Conservation (phyloP, 2,329 filamentous ascomycete species). For the Exophiala calicioides region DNA sequence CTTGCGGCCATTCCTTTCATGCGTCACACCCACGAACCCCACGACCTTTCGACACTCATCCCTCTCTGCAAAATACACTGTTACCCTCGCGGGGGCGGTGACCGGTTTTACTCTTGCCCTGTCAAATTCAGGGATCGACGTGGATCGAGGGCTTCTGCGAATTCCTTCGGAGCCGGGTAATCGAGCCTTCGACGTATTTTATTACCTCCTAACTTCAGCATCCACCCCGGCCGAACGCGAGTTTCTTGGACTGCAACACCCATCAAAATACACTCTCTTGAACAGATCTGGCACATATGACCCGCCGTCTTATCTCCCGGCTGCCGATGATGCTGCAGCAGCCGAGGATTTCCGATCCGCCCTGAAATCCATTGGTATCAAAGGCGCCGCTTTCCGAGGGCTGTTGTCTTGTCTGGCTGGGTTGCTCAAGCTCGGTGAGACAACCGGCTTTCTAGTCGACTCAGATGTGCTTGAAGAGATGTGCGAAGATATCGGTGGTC, state of each 20-base stretch:
- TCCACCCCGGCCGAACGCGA: conserved; percentile 87
- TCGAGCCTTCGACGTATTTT: conserved; percentile 95
- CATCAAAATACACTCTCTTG: conserved; percentile 75
- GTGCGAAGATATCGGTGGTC: conserved; percentile 83
- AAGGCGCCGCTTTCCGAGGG: conserved; percentile 76
- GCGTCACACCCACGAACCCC: conserved; percentile 87
- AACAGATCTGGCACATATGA: conserved; percentile 81
- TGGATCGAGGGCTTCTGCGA: conserved; percentile 73
- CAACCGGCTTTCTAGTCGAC: conserved; percentile 79
- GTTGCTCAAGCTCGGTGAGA: conserved; percentile 87
- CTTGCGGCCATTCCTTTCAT: conserved; percentile 81
- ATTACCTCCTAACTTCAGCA: conserved; percentile 90
- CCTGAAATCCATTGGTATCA: conserved; percentile 90
- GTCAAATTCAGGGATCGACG: conserved; percentile 86
- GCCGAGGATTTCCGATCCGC: conserved; percentile 90
- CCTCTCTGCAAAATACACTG: conserved; percentile 75
- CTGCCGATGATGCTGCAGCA: conserved; percentile 86
- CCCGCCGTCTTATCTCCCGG: conserved; percentile 84
- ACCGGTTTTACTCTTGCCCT: conserved; percentile 74
- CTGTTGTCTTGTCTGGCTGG: conserved; percentile 84
- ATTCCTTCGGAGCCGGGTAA: conserved; percentile 78
- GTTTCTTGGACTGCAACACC: conserved; percentile 76
- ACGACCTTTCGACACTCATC: conserved; percentile 77
- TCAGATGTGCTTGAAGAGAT: conserved; percentile 80
- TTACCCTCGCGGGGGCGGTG: conserved; percentile 78